Conservation (phyloP, 2,329 filamentous ascomycete species). For the Ophiostoma quercus region DNA sequence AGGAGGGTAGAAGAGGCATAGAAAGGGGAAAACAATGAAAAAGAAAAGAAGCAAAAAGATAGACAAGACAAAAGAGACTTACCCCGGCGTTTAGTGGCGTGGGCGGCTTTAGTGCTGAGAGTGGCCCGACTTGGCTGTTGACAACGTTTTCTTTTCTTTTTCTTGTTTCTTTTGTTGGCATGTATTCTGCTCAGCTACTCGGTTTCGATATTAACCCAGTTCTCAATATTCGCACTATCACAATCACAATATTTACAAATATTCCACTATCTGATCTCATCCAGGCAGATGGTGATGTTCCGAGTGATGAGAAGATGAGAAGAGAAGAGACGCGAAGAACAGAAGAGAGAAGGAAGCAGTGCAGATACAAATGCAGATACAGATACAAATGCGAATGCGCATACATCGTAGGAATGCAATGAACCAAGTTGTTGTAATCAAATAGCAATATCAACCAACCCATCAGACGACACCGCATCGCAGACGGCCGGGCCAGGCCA, state of each 20-base stretch:
- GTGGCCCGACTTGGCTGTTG: background rate
- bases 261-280: no score
- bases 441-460: background rate
- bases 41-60: background rate
- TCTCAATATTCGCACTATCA: no score
- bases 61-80: background rate
- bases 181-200: background rate
- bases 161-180: background rate
- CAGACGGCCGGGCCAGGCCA: constrained; percentile 8
- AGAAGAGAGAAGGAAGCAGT: no score
- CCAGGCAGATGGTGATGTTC: no score
- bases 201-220: background rate
- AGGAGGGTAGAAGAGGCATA: background rate
- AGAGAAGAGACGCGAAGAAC: background rate
- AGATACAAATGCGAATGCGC: no score
- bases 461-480: background rate
- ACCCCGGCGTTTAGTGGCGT: background rate
- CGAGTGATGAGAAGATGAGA: no score
- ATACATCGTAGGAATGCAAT: no score
- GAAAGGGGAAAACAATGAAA: background rate
- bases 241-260: no score
- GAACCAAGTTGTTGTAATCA: no score
- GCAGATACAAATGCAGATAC: no score
- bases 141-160: background rate
- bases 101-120: background rate